phyloP scores from a whole-genome alignment of 2,329 filamentous ascomycete genomes.

The Stylonectria norvegica region DNA sequence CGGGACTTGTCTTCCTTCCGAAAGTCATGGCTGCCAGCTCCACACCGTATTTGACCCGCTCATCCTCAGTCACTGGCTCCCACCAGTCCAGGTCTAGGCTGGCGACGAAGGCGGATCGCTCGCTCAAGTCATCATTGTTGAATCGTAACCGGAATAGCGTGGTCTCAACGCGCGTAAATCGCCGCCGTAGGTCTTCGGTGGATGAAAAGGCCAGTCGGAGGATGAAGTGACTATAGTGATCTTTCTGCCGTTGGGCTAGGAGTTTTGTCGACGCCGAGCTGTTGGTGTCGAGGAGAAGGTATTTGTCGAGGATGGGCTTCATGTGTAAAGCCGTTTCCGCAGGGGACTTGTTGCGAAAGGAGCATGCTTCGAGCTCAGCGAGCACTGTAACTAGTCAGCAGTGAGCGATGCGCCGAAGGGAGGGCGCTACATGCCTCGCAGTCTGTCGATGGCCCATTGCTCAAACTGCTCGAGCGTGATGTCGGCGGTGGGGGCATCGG shows the following conservation, averaged over 20 bases:
- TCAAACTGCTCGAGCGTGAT: slow-evolving; percentile 97
- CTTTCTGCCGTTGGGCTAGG: slow-evolving; percentile 77
- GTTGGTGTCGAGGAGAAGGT: slow-evolving; percentile 75
- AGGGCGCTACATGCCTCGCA: slow-evolving; percentile 59
- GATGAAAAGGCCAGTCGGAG: slow-evolving; percentile 87
- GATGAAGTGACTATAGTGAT: slow-evolving; percentile 98
- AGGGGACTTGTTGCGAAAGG: slow-evolving; percentile 85
- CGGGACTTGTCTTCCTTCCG: slow-evolving; percentile 40
- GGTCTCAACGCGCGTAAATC: slow-evolving; percentile 83
- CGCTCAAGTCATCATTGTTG: slow-evolving; percentile 68
- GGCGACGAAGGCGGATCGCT: slow-evolving; percentile 73
- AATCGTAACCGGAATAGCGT: slow-evolving; percentile 85
- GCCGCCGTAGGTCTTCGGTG: slow-evolving; percentile 82
- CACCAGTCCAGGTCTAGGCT: slow-evolving; percentile 84
- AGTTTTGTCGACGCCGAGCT: slow-evolving; percentile 59
- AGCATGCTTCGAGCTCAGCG: slow-evolving; percentile 87
- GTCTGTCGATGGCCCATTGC: slow-evolving; percentile 93
- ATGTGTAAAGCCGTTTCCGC: slow-evolving; percentile 81
- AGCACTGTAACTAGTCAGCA: slow-evolving; percentile 55
- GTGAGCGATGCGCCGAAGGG: rapidly evolving
- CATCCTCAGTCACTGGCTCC: slow-evolving; percentile 76
- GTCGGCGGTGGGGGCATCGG: slow-evolving; percentile 81
- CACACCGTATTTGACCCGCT: slow-evolving; percentile 62
- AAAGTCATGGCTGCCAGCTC: slow-evolving; percentile 54
- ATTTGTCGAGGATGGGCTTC: slow-evolving; percentile 81